Evolutionary conservation across 1,284 basidiomycete species (phyloP).

Genomic region (Limonomyces culmigenus): DNA sequence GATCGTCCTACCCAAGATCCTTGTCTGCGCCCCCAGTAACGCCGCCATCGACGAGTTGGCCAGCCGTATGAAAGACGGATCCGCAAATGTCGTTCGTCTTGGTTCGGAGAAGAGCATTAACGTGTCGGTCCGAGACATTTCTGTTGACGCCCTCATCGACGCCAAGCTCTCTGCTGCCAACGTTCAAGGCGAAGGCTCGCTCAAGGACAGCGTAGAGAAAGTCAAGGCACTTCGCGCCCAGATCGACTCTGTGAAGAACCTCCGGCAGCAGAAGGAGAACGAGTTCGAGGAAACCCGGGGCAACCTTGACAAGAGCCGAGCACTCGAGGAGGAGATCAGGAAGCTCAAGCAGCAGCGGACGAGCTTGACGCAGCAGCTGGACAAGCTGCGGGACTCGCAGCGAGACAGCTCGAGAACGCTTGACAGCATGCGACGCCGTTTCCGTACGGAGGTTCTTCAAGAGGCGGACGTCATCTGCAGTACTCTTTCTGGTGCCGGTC

Average conservation of each 20-base stretch:
- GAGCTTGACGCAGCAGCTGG: slow-evolving; percentile 50
- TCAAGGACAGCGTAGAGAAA: slow-evolving; percentile 36
- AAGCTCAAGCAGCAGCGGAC: slow-evolving; percentile 50
- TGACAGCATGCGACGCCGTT: slow-evolving; percentile 63
- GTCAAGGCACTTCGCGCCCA: slow-evolving; percentile 47
- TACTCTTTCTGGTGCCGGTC: slow-evolving; percentile 86
- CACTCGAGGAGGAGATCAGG: slow-evolving; percentile 53
- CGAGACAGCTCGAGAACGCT: slow-evolving; percentile 57
- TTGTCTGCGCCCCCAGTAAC: slow-evolving; percentile 96
- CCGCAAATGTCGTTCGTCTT: slow-evolving; percentile 78
- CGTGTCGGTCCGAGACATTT: slow-evolving; percentile 71
- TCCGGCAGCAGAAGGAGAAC: slow-evolving; percentile 43
- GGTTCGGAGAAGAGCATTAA: slow-evolving; percentile 74
- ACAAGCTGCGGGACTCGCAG: slow-evolving; percentile 68
- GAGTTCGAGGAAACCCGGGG: slow-evolving; percentile 38
- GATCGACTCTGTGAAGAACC: slow-evolving; percentile 48
- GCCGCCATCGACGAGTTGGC: slow-evolving; percentile 98
- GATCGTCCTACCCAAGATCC: too few species aligned
- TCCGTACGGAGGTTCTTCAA: slow-evolving; percentile 60
- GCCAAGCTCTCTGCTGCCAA: slow-evolving; percentile 44
- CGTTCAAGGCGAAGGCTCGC: slow-evolving; percentile 16
- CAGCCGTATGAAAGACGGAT: slow-evolving; percentile 69
- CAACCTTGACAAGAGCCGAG: slow-evolving; percentile 27
- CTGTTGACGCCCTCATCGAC: slow-evolving; percentile 77
- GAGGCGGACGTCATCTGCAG: slow-evolving; percentile 91